Percentiles rank a stretch among this genome's conserved stretches.
These are phyloP conservation scores for Brassica napus DNA, from an alignment of 345 rosid genomes.

Conservation along the genomic window DNA sequence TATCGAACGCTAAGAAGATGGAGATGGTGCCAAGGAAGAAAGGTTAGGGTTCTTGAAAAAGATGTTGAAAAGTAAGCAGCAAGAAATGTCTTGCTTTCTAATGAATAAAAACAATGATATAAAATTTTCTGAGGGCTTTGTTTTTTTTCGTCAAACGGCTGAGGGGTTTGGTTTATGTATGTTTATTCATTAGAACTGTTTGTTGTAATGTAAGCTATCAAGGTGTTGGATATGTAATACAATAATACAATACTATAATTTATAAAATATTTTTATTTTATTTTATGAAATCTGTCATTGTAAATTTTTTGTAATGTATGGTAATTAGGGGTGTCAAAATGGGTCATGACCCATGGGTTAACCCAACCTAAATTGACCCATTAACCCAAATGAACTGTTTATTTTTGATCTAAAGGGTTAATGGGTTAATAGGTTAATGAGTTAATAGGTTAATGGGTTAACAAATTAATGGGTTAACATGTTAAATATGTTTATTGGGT, in stretches of 20 bases:
- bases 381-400: too few relatives aligned
- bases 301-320: background rate
- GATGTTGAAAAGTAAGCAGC: background rate
- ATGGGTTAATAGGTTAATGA: too few relatives aligned
- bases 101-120: background rate
- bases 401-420: too few relatives aligned
- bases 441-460: too few relatives aligned
- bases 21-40: background rate
- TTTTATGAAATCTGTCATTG: too few relatives aligned
- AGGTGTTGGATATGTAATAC: background rate
- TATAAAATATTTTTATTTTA: too few relatives aligned
- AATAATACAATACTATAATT: background rate
- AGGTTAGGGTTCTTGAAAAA: background rate
- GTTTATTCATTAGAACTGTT: background rate
- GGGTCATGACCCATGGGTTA: too few relatives aligned
- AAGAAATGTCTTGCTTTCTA: background rate
- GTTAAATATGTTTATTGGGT: too few relatives aligned
- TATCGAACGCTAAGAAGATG: background rate
- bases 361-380: too few relatives aligned
- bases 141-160: too few relatives aligned
- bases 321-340: too few relatives aligned
- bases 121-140: background rate
- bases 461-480: too few relatives aligned
- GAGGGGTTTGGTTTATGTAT: background rate
- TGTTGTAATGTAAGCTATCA: background rate